Base-by-base conservation (phyloP, 1,139 yeast species). In the Petasospora fabianii region DNA sequence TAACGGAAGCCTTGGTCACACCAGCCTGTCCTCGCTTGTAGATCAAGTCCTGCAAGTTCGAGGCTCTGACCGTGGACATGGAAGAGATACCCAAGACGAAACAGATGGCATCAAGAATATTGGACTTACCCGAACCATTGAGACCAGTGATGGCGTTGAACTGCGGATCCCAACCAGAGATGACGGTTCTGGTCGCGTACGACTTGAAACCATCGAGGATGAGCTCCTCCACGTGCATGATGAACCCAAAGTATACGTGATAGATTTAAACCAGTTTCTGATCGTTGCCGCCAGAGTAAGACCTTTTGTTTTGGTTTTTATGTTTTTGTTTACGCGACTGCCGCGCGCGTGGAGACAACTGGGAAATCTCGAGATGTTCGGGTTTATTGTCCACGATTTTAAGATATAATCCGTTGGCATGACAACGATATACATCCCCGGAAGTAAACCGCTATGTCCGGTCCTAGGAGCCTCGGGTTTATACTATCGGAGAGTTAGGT, bases 11-110 rank as follows among this genome's bases (percentile, higher is more conserved):
- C 59, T 88, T 90, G 2, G 97, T 90, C 9, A 92, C 92, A 48
- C 98, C 98, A 0, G 98, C 97, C 59, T 92, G 98, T 9, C 98
- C 98, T 53, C 97, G 77, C 56, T 92, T 92, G 61, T 92, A 92
- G 42, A 94, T 92, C 60, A 94, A 74, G 60, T 94, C 99, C 56
- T 92, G 97, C 35, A 90, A 67, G 58, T 84, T 88, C 14, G 88
- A 84, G 0, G 98, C 99, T 59, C 99, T 73, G 21, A 94, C 96
- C 0, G 96, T 86, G 17, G 87, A 63, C 95, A 92, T 88, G 8
- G 95, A 80, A 1, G 97, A 84, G 47, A 94, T 90, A 40, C 99
- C 99, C 27, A 94, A 71, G n/a, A 94, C 99, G 63, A 94, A 94
- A 64, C 98, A 94, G 41, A 92, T 92, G 42, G 98, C 96, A 63